These are phyloP conservation scores for Rostrohypoxylon terebratum DNA, from an alignment of 495 filamentous ascomycete genomes.

Conservation along the genomic window DNA sequence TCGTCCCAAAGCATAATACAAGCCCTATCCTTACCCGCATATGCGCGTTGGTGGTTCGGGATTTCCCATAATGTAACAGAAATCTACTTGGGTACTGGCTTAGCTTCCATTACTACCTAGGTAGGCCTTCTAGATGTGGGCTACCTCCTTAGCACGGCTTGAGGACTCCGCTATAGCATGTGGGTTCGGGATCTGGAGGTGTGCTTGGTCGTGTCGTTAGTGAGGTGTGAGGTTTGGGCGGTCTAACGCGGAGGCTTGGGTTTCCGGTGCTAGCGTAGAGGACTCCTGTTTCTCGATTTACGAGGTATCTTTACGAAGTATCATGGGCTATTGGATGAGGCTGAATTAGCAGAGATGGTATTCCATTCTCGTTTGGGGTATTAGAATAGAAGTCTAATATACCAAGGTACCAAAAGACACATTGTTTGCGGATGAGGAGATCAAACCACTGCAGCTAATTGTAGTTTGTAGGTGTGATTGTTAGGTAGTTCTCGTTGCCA, in stretches of 20 bases:
- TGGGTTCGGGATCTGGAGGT: neutral
- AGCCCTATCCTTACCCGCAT: constrained; percentile 8
- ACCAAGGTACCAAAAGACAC: neutral
- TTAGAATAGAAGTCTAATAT: neutral
- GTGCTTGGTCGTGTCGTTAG: neutral
- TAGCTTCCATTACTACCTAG: neutral
- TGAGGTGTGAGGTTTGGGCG: neutral
- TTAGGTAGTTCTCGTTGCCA: neutral
- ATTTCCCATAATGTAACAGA: constrained; percentile 9
- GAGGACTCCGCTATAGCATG: neutral
- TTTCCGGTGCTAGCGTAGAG: neutral
- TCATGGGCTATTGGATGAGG: neutral
- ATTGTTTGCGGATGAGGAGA: neutral
- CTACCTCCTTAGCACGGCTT: neutral
- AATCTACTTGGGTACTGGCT: neutral
- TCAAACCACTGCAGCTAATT: neutral
- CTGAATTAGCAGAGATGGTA: neutral
- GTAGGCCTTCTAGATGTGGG: neutral
- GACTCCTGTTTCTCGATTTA: neutral
- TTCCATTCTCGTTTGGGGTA: neutral
- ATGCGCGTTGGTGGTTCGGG: neutral
- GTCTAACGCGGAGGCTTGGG: neutral
- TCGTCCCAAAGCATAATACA: neutral
- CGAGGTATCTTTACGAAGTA: neutral
- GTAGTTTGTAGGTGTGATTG: too few species aligned